Base-by-base conservation (phyloP, 495 filamentous ascomycete genomes). In the Lophiotrema nucula region DNA sequence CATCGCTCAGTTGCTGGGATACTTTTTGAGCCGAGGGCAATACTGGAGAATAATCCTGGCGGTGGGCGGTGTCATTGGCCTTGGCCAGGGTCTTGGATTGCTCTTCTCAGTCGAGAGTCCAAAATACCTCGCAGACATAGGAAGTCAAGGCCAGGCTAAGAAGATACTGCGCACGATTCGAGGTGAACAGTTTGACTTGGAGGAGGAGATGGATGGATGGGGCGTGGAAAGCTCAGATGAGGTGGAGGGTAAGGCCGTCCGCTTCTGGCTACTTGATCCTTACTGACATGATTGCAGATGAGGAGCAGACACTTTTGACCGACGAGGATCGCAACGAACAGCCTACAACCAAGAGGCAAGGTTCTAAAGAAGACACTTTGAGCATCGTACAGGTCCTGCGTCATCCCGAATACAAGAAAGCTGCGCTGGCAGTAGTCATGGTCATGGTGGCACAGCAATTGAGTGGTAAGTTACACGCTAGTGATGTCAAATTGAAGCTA, bases 391-490 rank as follows among this genome's bases (percentile, higher is more conserved):
- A 81, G 50, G 84, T 87, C 13, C 64, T 88, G 13, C 77, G 71
- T 2, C 80, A 90, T 56, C 79, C 86, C 2, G 67, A 77, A 16
- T 87, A 87, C 64, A 85, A 87, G 4, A 85, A 86, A 0, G 89
- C 89, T 19, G 84, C 96, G 37, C 73, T 95, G 53, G 88, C 91
- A 2, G 90, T 97, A 13, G 81, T 92, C 18, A 89, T 85, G 3
- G 85, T 96, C 60, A 97, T 97, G 95, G 74, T 92, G 31, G 85
- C 88, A 8, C 93, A 98, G 66, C 93, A 98, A 67, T 77, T 98
- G 21, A 69, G 67, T 60, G 74, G 72, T 71, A 63, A 18, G 68
- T 61, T 4, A 28, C n/a, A n/a, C n/a, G n/a, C n/a, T n/a, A n/a
- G n/a, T n/a, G n/a, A n/a, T n/a, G 31, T 25, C 3, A 3, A 11